Conservation (phyloP, 257 asterid genomes). For the Thymus quinquecostatus region DNA sequence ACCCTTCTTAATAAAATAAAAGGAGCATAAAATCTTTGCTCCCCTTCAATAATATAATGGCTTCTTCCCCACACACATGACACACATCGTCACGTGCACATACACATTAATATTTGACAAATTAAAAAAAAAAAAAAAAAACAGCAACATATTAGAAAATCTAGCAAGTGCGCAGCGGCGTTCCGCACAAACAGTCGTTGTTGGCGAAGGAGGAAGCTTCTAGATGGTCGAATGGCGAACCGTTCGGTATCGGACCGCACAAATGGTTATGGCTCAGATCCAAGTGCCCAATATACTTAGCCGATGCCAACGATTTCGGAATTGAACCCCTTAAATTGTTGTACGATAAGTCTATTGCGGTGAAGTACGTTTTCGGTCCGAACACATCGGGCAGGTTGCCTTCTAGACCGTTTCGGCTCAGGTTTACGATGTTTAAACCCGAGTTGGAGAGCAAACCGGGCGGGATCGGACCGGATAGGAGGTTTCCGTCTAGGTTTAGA, state of each 20-base stretch:
- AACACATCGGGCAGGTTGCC: slow-evolving; percentile 82
- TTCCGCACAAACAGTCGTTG: slow-evolving; percentile 91
- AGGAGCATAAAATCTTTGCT: slow-evolving; percentile 35
- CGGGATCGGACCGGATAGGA: slow-evolving; percentile 65
- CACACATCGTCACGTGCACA: slow-evolving; percentile 38
- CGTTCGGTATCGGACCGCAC: slow-evolving; percentile 85
- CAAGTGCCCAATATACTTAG: slow-evolving; percentile 82
- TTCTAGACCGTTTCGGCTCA: slow-evolving; percentile 68
- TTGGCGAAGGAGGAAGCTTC: slow-evolving; percentile 80
- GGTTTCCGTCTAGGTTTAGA: slow-evolving; percentile 68
- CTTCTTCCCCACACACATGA: slow-evolving; percentile 18
- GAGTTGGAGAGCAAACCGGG: slow-evolving; percentile 50
- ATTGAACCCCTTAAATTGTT: slow-evolving; percentile 69
- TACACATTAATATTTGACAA: not conserved
- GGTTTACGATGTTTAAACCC: slow-evolving; percentile 72
- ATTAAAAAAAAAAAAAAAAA: not conserved
- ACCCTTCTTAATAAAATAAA: too few relatives aligned
- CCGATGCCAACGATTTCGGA: slow-evolving; percentile 64
- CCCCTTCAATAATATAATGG: not conserved
- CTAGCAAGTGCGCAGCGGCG: slow-evolving; percentile 63
- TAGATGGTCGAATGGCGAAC: slow-evolving; percentile 87
- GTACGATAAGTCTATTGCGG: slow-evolving; percentile 72
- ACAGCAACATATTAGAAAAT: not conserved
- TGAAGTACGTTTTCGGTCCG: slow-evolving; percentile 62
- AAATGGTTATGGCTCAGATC: slow-evolving; percentile 87